Conservation (phyloP, 352 stramenopile genomes). For the Globisporangium orthogonon region DNA sequence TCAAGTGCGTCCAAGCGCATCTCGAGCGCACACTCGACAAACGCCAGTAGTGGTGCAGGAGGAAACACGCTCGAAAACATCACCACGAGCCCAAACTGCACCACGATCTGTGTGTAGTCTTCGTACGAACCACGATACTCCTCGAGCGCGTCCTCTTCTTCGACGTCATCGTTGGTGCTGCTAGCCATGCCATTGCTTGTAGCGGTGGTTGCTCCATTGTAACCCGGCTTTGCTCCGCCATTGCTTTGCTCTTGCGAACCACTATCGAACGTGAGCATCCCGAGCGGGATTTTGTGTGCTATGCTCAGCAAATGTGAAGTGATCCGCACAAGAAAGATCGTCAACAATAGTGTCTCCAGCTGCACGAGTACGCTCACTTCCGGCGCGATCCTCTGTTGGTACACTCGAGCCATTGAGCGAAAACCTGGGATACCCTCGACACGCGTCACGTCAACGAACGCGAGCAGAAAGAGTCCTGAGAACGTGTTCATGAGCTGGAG, state of each 20-base stretch:
- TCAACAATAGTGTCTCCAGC: constrained; percentile 31
- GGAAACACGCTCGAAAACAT: constrained; percentile 41
- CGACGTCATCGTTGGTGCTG: background rate
- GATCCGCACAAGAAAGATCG: constrained; percentile 28
- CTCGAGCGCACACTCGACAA: constrained; percentile 33
- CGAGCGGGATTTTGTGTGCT: constrained; percentile 2
- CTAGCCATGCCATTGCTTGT: background rate
- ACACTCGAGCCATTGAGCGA: constrained; percentile 6
- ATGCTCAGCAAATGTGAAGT: constrained; percentile 14
- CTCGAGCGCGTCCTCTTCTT: constrained; percentile 14
- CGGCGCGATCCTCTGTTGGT: constrained; percentile 10
- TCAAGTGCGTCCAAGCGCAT: constrained; percentile 37
- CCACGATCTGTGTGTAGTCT: constrained; percentile 33
- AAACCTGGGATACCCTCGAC: constrained; percentile 1
- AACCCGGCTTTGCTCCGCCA: background rate
- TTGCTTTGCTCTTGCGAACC: background rate
- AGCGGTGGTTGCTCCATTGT: background rate
- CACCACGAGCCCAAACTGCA: constrained; percentile 36
- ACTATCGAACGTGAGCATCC: background rate
- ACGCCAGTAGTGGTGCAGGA: constrained; percentile 27
- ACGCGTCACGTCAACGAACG: constrained; percentile 15
- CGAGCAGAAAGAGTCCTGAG: constrained; percentile 25
- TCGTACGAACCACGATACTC: constrained; percentile 25
- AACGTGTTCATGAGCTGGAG: constrained; percentile 36
- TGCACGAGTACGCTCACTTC: constrained; percentile 26